Evolutionary conservation across 2,329 filamentous ascomycete species (phyloP), one percentile per base, ranked within the genome.

Genomic region (Colletotrichum tropicicola): DNA sequence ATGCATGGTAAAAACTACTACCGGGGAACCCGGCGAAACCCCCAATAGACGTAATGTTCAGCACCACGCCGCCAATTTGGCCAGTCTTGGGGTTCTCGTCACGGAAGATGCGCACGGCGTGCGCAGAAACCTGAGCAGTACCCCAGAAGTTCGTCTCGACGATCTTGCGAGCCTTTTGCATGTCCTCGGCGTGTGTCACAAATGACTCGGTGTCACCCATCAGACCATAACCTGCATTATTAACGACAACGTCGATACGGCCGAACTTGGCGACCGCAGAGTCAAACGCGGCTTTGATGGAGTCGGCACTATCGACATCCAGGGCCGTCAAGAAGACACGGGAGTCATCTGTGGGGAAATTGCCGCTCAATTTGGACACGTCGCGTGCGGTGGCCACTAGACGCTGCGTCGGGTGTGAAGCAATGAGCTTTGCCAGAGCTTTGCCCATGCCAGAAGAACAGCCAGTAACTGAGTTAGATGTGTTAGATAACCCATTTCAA

Each of bases 21-120:
- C 75, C 74, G 1, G 79, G 75, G 28, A 72, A 77, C 1, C 73
- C 77, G 8, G 72, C 62, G 56, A 73, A 77, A 0, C 80, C 80
- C 4, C 83, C 85, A 70, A 89, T 81, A 3, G 83, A 86, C 5
- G 83, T 85, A 39, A 89, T 73, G 64, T 89, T 84, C 37, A 87
- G 74, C 12, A 89, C 82, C 6, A 85, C 73, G 7, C 86, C 86
- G 3, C 86, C 85, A 47, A 70, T 69, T 30, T 66, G 68, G 43
- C 53, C 80, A 2, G 13, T 49, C 17, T 55, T 56, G 35, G 59
- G 59, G 44, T 78, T 80, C 47, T 69, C 68, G 21, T 79, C 74
- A 4, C 80, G 71, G 70, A 83, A 75, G n/a, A 78, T 70, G 17
- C 74, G 73, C 3, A 84, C 43, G 1, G 74, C 75, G 23, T 70